Base-by-base conservation (phyloP, 2,329 filamentous ascomycete genomes). In the Diaporthe nobilis region DNA sequence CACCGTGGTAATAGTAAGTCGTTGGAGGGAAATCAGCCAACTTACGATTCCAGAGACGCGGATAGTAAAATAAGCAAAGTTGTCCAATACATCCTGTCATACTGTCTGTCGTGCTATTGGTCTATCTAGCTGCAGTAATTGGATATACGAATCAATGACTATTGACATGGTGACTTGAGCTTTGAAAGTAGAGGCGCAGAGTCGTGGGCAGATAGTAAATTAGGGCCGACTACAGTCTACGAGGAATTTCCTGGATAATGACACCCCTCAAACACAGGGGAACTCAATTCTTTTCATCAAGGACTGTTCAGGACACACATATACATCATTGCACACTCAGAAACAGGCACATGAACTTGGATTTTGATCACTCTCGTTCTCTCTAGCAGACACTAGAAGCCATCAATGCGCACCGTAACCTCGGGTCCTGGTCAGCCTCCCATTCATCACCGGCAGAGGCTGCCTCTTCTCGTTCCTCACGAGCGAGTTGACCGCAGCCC, bases 401-500 rank as follows among this genome's bases (percentile, higher is more conserved):
- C 28, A 53, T 78, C 74, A 77, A 44, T 78, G 75, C 75, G 71
- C 73, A 13, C 70, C 76, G 70, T 77, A 77, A 0, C 71, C 73
- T 42, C 76, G 61, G 7, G 73, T 68, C 57, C 76, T 71, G 17
- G 70, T 42, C 42, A 77, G 63, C 55, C 76, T 80, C 65, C 83
- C 82, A 57, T 83, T 84, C 37, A 84, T 76, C 17, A 81, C 79
- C 6, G 83, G 83, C 13, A 84, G 82, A 57, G 86, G 83, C 5
- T 84, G 83, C 78, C 86, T 86, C 75, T 85, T 90, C 85, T 78
- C 85, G 10, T 83, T 82, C 10, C 86, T 85, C 42, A 85, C 81
- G 65, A 89, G 81, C 42, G 85, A 85, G 77, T 90, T 93, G 73
- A 97, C 85, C 53, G 91, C 90, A 58, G 90, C 88, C 97, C 97